Evolutionary conservation across 768 basidiomycete species (phyloP).

Genomic region (Cyclocybe aegerita): DNA sequence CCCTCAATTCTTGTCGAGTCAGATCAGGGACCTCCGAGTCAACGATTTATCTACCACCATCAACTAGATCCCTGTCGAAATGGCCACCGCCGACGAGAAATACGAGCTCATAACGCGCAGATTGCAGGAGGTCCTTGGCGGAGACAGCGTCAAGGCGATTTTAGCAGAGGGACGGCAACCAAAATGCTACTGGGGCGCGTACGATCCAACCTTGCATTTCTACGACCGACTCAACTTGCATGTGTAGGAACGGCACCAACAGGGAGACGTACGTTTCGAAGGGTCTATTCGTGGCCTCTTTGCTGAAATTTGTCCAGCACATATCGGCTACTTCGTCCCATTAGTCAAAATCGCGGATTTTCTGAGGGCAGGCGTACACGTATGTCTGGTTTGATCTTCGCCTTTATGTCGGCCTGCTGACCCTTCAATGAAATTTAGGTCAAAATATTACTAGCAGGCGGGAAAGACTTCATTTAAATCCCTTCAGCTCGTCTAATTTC

Average conservation of each 20-base stretch:
- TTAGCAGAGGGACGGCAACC: conserved; percentile 73
- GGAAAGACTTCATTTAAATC: conserved; percentile 6
- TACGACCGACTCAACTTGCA: conserved; percentile 8
- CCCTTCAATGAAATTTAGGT: conserved; percentile 39
- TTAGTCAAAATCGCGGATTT: conserved; percentile 97
- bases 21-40: too few species aligned
- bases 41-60: too few species aligned
- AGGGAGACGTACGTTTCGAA: conserved; percentile 73
- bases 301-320: conserved; percentile 53
- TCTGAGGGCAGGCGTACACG: conserved; percentile 87
- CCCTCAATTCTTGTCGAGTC: too few species aligned
- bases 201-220: conserved; percentile 8
- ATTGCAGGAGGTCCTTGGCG: conserved; percentile 86
- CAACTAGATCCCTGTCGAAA: conserved; percentile 4
- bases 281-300: background rate
- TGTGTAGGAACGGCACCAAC: conserved; percentile 85
- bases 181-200: conserved; percentile 91
- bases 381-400: conserved; percentile 24
- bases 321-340: conserved; percentile 96
- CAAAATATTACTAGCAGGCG: conserved; percentile 79
- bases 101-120: conserved; percentile 84
- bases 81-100: conserved; percentile 47
- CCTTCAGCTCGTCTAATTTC: background rate
- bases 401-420: conserved; percentile 12
- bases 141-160: conserved; percentile 77